Evolutionary conservation across 2,329 filamentous ascomycete species (phyloP), one percentile per base, ranked within the genome.

Genomic region (Xylaria polymorpha): DNA sequence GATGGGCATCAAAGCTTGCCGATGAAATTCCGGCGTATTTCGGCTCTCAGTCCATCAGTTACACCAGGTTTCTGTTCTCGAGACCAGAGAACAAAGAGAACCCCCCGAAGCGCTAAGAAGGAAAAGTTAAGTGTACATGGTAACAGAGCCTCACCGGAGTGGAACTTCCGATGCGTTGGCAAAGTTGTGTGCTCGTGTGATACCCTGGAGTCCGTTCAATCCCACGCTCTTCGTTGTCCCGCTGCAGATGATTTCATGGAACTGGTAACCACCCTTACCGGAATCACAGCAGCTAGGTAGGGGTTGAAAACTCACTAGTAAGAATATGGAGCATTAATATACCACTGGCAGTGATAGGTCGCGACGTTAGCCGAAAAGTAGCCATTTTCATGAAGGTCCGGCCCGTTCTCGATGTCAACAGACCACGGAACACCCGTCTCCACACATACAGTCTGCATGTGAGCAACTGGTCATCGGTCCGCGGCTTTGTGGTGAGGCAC

Each of bases 341-440:
- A 1, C 35, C 7, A 37, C 35, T 10, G 35, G 3, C 7, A 37
- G 35, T 8, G 35, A 37, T 37, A 37, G 10, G 35, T 10, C 35
- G 7, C 35, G 10, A 37, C 35, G 10, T 10, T 37, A 37, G 43
- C 43, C 43, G 8, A 9, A 22, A 9, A 48, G 20, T 22, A 20
- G 20, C 4, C 3, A 14, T 50, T 15, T 12, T 14, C 44, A 4
- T 12, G 20, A 48, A 10, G 10, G 7, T 1, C 56, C 57, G 57
- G 50, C 43, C 57, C 48, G 48, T 64, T 59, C 7, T 32, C 41
- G 35, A 15, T 12, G n/a, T 6, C 43, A 44, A 46, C 25, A 46
- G 20, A 50, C 18, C 32, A 66, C 25, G 20, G 44, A 53, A 22
- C 39, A 9, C 12, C 35, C n/a, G 39, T 64, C 66, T 56, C 60